These are phyloP conservation scores for Hypoxylon sp. DNA, from an alignment of 2,329 filamentous ascomycete genomes.

Conservation along the genomic window DNA sequence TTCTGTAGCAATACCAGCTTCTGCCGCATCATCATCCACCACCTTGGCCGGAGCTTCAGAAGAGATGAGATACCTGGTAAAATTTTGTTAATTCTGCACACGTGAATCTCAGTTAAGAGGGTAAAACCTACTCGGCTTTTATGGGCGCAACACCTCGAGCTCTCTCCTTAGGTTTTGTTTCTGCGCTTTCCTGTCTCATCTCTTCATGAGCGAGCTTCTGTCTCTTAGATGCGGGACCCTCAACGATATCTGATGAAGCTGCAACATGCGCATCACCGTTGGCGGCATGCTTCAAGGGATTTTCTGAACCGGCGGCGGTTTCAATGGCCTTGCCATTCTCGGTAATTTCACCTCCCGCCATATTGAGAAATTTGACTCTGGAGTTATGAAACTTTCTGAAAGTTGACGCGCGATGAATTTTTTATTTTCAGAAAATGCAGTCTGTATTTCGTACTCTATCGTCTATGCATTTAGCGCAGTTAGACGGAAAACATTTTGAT, in stretches of 20 bases:
- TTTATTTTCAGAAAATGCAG: slow-evolving; percentile 13
- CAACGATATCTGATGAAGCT: slow-evolving; percentile 41
- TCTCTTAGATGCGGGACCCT: slow-evolving; percentile 70
- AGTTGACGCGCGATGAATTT: slow-evolving; percentile 26
- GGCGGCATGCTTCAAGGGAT: slow-evolving; percentile 28
- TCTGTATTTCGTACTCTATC: slow-evolving; percentile 7
- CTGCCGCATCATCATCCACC: slow-evolving; percentile 71
- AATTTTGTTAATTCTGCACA: slow-evolving; percentile 22
- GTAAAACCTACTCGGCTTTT: slow-evolving; percentile 57
- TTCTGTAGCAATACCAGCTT: slow-evolving; percentile 70
- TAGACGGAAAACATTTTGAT: neutral
- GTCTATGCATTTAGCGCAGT: neutral
- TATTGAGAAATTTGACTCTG: slow-evolving; percentile 6
- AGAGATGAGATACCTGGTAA: slow-evolving; percentile 55
- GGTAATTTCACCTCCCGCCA: slow-evolving; percentile 12
- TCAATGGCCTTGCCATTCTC: slow-evolving; percentile 9
- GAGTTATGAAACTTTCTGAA: slow-evolving; percentile 11
- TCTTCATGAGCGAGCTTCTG: slow-evolving; percentile 65
- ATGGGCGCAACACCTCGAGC: slow-evolving; percentile 55
- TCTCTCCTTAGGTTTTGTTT: slow-evolving; percentile 40
- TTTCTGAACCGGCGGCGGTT: slow-evolving; percentile 8
- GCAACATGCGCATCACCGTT: slow-evolving; percentile 28
- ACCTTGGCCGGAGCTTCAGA: slow-evolving; percentile 53
- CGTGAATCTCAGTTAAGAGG: neutral
- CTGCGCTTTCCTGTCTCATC: slow-evolving; percentile 28